Base-by-base conservation (phyloP, 192 early-diverging fungal genomes). In the Podila verticillata region DNA sequence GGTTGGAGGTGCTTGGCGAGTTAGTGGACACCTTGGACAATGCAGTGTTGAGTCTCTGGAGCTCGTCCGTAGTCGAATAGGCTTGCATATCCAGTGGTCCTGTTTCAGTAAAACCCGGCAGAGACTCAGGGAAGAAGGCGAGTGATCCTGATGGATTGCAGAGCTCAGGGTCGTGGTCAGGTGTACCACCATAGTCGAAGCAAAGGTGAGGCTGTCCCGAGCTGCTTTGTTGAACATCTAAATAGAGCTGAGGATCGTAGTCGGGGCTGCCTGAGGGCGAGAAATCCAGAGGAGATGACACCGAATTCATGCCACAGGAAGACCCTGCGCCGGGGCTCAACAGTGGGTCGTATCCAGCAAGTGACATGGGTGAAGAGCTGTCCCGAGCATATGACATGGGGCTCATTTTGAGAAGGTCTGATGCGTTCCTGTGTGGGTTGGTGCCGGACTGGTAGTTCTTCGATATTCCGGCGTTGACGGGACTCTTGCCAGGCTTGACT, bases 111-210 rank as follows among this genome's bases (percentile, higher is more conserved):
- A 24, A 54, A 24, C 3, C 51, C 9, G 51, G 51, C 7, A 54
- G 51, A 8, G 51, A 24, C 13, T 75, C 48, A 5, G 61, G 66
- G 34, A 58, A 58, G 31, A 68, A 68, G 26, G 61, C 19, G 28
- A 66, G 63, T 5, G 65, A 49, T 13, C 60, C n/a, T n/a, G 70
- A 59, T 56, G 57, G 34, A n/a, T 70, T 71, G 57, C 56, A 79
- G 0, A 67, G 69, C 15, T 72, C 70, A 34, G 69, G 71, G 47
- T 80, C 77, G 30, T 60, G 66, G 31, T 80, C 70, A 2, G 77
- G 72, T 5, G 77, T 72, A 61, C 70, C 72, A 20, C 61, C 48
- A 61, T 80, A 68, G 61, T 80, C 77, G 22, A 64, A 72, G 49
- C 77, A 80, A 6, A 72, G 28, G 9, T 80, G 35, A 13, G 68